These are phyloP conservation scores for Zymoseptoria ardabiliae DNA, from an alignment of 2,329 filamentous ascomycete genomes.

Conservation along the genomic window DNA sequence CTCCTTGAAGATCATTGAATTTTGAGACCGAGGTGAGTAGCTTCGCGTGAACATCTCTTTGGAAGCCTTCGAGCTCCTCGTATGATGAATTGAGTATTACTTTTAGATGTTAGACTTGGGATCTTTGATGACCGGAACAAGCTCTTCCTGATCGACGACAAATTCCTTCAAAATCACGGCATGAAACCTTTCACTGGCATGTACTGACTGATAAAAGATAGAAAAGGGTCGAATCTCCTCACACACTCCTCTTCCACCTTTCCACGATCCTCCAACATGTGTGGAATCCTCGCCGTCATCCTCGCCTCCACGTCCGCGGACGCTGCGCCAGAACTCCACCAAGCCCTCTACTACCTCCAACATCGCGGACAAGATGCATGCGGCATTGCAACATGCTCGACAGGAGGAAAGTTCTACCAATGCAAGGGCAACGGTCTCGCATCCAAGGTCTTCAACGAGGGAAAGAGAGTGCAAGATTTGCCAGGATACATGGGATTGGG, in stretches of 20 bases:
- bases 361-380: constrained; percentile 80
- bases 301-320: constrained; percentile 35
- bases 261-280: constrained; percentile 34
- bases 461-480: constrained; percentile 62
- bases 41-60: background rate
- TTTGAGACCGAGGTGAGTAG: background rate
- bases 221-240: background rate
- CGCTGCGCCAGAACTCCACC: constrained; percentile 31
- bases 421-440: constrained; percentile 89
- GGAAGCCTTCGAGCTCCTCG: background rate
- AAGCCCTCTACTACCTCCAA: constrained; percentile 34
- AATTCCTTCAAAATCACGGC: background rate
- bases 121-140: constrained; percentile 11
- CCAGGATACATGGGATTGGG: constrained; percentile 81
- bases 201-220: constrained; percentile 3
- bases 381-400: constrained; percentile 69
- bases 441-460: constrained; percentile 75
- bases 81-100: constrained; percentile 2
- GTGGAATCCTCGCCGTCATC: constrained; percentile 45
- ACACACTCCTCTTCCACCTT: background rate
- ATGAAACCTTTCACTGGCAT: background rate
- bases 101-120: constrained; percentile 21
- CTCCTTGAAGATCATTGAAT: background rate
- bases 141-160: constrained; percentile 9
- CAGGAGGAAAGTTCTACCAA: constrained; percentile 74